These are phyloP conservation scores for Hirsutella rhossiliensis DNA, from an alignment of 2,329 filamentous ascomycete genomes.

Conservation along the genomic window DNA sequence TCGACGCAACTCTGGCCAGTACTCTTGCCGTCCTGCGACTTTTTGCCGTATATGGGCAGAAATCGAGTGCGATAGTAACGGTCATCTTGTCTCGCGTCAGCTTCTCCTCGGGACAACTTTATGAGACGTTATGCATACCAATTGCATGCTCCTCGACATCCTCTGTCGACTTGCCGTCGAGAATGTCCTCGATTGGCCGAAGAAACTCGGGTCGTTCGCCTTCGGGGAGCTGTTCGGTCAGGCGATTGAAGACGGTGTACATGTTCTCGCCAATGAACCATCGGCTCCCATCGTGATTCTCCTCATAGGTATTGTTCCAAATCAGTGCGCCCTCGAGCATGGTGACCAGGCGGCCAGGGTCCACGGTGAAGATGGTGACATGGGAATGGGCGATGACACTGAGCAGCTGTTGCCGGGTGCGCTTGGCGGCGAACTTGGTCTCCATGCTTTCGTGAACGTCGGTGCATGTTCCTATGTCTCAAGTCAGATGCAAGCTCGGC, in stretches of 20 bases:
- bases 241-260: constrained; percentile 48
- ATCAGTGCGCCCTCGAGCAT: constrained; percentile 59
- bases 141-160: constrained; percentile 53
- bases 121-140: constrained; percentile 18
- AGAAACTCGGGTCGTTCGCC: constrained; percentile 37
- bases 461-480: constrained; percentile 47
- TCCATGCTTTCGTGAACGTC: constrained; percentile 67
- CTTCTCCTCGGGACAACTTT: not conserved
- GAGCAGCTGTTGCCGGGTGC: constrained; percentile 56
- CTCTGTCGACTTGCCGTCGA: constrained; percentile 47
- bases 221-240: constrained; percentile 29
- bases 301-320: constrained; percentile 33
- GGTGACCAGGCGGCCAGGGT: constrained; percentile 47
- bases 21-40: constrained; percentile 36
- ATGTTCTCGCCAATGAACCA: constrained; percentile 50
- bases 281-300: constrained; percentile 25
- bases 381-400: constrained; percentile 64
- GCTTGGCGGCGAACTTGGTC: constrained; percentile 51
- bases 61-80: constrained; percentile 63
- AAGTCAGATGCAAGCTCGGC: not conserved
- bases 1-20: constrained; percentile 41
- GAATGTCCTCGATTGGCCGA: constrained; percentile 48
- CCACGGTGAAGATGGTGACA: constrained; percentile 64
- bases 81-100: constrained; percentile 27
- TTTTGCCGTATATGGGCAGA: constrained; percentile 50